Conservation (phyloP, 331 rosid genomes). For the Spiraea crenata region DNA sequence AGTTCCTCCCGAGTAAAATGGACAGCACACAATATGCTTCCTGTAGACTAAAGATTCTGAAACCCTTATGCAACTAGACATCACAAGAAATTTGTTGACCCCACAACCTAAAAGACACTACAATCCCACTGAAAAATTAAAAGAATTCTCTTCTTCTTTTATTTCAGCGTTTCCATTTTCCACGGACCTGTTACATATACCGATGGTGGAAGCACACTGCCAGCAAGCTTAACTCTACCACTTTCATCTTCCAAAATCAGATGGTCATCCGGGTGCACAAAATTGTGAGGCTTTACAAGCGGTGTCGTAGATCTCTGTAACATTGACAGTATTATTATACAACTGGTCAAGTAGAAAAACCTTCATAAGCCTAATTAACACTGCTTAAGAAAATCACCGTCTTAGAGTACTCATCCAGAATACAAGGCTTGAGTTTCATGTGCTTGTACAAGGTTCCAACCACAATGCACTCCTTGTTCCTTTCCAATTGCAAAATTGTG, state of each 20-base stretch:
- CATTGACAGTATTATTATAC: neutral
- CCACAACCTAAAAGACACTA: neutral
- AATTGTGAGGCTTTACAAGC: slow-evolving; percentile 72
- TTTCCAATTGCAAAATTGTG: slow-evolving; percentile 67
- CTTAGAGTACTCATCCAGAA: slow-evolving; percentile 91
- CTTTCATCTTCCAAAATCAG: slow-evolving; percentile 91
- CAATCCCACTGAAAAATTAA: neutral
- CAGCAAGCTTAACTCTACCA: slow-evolving; percentile 88
- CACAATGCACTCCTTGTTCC: slow-evolving; percentile 76
- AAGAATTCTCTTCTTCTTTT: neutral
- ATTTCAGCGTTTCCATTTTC: neutral
- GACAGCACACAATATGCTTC: neutral
- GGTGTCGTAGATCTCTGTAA: slow-evolving; percentile 65
- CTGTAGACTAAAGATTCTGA: neutral
- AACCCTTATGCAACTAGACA: neutral
- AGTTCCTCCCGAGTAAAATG: neutral
- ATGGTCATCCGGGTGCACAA: slow-evolving; percentile 67
- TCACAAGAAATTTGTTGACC: neutral
- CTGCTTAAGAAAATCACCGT: slow-evolving; percentile 40
- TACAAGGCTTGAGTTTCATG: slow-evolving; percentile 90
- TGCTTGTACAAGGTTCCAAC: slow-evolving; percentile 88
- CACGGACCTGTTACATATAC: slow-evolving; percentile 73
- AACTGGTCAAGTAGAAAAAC: neutral
- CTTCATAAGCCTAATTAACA: neutral
- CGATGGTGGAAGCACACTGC: slow-evolving; percentile 60